Evolutionary conservation across 2,329 filamentous ascomycete genomes (phyloP).

Genomic region (Laburnicola sp.): DNA sequence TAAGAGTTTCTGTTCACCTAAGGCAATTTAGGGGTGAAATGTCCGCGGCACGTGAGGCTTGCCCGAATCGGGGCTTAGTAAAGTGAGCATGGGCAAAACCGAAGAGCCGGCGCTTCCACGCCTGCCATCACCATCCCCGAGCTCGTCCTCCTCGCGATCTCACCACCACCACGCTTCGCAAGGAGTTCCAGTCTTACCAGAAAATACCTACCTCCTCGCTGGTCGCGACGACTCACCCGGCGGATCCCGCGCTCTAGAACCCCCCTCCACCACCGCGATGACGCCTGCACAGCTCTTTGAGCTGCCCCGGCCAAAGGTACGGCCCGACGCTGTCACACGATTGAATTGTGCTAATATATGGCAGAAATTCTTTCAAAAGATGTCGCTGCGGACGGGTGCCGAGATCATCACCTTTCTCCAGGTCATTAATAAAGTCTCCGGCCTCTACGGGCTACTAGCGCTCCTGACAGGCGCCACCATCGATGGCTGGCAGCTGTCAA

Average conservation of each 20-base stretch:
- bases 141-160: conserved; percentile 13
- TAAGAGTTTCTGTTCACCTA: neutral
- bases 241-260: conserved; percentile 1
- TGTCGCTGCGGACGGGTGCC: conserved; percentile 83
- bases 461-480: conserved; percentile 84
- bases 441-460: conserved; percentile 86
- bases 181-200: conserved; percentile 16
- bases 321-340: conserved; percentile 13
- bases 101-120: conserved; percentile 16
- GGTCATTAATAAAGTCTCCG: conserved; percentile 89
- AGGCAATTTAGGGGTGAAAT: conserved; percentile 3
- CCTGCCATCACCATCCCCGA: conserved; percentile 7
- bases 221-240: conserved; percentile 3
- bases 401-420: conserved; percentile 82
- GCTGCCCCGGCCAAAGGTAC: conserved; percentile 45
- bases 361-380: conserved; percentile 81
- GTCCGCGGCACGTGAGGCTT: conserved; percentile 16
- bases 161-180: conserved; percentile 6
- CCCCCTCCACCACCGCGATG: conserved; percentile 29
- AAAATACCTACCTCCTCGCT: conserved; percentile 21
- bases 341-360: conserved; percentile 18
- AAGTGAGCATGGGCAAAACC: conserved; percentile 14
- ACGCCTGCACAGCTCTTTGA: conserved; percentile 40
- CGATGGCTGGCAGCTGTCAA: conserved; percentile 80
- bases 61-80: conserved; percentile 13